Conservation (phyloP, 768 basidiomycete genomes). For the Lactarius sp. region DNA sequence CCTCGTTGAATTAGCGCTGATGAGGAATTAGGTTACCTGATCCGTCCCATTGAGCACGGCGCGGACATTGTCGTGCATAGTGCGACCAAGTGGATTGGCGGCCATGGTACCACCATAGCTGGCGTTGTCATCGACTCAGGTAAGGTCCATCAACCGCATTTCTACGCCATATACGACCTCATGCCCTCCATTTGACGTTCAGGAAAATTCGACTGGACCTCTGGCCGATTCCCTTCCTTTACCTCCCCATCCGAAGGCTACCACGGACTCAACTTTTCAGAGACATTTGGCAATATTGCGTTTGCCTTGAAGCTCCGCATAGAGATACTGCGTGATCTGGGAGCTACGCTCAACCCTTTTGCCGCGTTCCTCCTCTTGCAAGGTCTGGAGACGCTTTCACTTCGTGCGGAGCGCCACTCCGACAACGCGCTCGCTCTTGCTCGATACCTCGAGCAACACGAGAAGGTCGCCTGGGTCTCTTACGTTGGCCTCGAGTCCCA, state of each 20-base stretch:
- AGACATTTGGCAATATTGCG: slow-evolving; percentile 60
- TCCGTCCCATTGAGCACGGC: slow-evolving; percentile 65
- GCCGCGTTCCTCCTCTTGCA: slow-evolving; percentile 71
- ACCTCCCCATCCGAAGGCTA: slow-evolving; percentile 73
- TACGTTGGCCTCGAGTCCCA: slow-evolving; percentile 70
- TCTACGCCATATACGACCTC: not conserved
- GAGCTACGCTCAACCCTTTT: slow-evolving; percentile 64
- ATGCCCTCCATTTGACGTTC: slow-evolving; percentile 5
- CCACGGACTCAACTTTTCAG: slow-evolving; percentile 62
- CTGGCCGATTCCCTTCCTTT: slow-evolving; percentile 69
- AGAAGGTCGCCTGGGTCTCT: slow-evolving; percentile 68
- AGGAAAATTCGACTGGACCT: slow-evolving; percentile 74
- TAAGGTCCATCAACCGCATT: slow-evolving; percentile 27
- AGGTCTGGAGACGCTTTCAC: slow-evolving; percentile 70
- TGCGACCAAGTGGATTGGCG: slow-evolving; percentile 83
- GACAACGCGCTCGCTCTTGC: slow-evolving; percentile 70
- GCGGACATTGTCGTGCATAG: slow-evolving; percentile 79
- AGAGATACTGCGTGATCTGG: slow-evolving; percentile 61
- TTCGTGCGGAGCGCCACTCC: slow-evolving; percentile 66
- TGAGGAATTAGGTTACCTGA: slow-evolving; percentile 43
- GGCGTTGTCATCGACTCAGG: slow-evolving; percentile 73
- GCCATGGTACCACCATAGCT: slow-evolving; percentile 74
- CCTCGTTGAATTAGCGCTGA: not conserved
- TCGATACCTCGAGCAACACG: slow-evolving; percentile 54
- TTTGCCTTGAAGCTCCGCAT: slow-evolving; percentile 65